A percentile compares a stretch with the other conserved stretches of the same genome.
These are phyloP conservation scores for Iris macrosiphon DNA, from an alignment of 106 monocot species.

Conservation along the genomic window DNA sequence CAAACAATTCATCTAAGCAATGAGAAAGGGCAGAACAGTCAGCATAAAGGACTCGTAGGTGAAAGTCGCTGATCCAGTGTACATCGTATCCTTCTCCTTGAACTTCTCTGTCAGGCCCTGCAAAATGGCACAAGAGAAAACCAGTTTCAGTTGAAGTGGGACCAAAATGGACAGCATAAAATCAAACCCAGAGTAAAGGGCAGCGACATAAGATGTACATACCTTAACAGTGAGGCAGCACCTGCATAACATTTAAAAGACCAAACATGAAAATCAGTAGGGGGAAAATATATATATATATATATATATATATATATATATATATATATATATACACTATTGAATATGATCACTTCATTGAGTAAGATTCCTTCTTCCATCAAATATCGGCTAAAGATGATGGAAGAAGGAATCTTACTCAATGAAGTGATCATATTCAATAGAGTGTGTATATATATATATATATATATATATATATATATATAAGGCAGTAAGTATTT, in stretches of 20 bases:
- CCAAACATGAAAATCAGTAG: conserved; percentile 9
- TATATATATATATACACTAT: too few relatives aligned
- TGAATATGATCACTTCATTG: conserved; percentile 98
- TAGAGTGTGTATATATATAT: too few relatives aligned
- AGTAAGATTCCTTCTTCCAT: too few relatives aligned
- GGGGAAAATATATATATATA: too few relatives aligned
- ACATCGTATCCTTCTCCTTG: conserved; percentile 74
- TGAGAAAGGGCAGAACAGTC: conserved; percentile 81
- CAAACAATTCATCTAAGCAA: conserved; percentile 43
- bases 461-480: too few relatives aligned
- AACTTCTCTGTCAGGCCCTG: conserved; percentile 87
- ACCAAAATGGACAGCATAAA: not conserved
- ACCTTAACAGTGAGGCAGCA: conserved; percentile 62
- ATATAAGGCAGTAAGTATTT: too few relatives aligned
- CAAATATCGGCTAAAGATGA: too few relatives aligned
- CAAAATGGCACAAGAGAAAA: not conserved
- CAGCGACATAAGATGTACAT: not conserved
- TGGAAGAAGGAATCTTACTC: too few relatives aligned
- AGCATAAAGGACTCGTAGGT: conserved; percentile 90
- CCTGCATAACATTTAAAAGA: conserved; percentile 23
- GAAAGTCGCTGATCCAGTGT: conserved; percentile 67
- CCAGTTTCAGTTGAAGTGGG: not conserved
- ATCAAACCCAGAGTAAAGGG: not conserved
- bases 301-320: too few relatives aligned
- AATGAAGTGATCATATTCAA: conserved; percentile 98